Conservation (phyloP, 129 eudicot species). For the Helianthus tuberosus region DNA sequence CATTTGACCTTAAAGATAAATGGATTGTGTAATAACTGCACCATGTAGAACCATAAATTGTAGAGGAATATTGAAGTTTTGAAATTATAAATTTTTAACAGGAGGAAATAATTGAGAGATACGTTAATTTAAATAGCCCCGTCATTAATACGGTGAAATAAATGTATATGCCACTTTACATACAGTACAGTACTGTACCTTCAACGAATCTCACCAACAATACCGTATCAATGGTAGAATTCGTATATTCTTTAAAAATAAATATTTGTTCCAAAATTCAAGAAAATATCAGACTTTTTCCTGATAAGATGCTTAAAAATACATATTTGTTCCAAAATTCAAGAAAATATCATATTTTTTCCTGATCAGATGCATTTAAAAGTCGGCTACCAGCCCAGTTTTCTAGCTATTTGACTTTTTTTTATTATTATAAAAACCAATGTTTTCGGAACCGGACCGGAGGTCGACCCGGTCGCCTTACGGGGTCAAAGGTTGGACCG, state of each 20-base stretch:
- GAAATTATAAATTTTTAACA: neutral
- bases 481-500: too few relatives aligned
- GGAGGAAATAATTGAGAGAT: neutral
- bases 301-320: too few relatives aligned
- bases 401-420: constrained; percentile 8
- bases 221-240: neutral
- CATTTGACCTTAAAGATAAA: too few relatives aligned
- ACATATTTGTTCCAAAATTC: constrained; percentile 22
- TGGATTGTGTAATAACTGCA: too few relatives aligned
- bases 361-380: constrained; percentile 19
- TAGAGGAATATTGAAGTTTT: too few relatives aligned
- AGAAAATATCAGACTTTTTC: constrained; percentile 11
- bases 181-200: constrained; percentile 15
- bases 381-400: constrained; percentile 18
- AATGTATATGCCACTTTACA: constrained; percentile 9
- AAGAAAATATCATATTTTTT: constrained; percentile 5
- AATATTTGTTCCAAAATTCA: constrained; percentile 25
- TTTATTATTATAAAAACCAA: neutral
- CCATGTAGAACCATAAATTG: too few relatives aligned
- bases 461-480: too few relatives aligned
- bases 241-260: neutral
- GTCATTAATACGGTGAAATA: neutral
- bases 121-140: neutral
- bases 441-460: too few relatives aligned
- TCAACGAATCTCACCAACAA: constrained; percentile 36